Evolutionary conservation across 306 rosid genomes (phyloP).

Genomic region (Boehmeria nivea): DNA sequence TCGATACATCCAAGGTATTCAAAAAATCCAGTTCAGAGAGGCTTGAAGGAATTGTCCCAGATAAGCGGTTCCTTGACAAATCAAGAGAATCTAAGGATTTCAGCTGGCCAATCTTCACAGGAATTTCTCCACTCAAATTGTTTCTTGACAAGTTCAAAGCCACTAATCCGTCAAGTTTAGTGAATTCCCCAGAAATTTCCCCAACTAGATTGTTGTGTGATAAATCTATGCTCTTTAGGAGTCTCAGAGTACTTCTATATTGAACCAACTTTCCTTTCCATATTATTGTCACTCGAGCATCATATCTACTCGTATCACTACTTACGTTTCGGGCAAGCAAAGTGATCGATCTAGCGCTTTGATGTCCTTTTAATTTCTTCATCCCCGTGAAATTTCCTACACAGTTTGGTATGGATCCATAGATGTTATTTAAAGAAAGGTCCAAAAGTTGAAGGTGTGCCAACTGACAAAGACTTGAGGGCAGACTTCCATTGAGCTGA

Average conservation of each 20-base stretch:
- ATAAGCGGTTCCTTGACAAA: constrained; percentile 6
- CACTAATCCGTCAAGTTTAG: not conserved
- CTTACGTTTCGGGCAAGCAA: not conserved
- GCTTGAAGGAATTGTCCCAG: constrained; percentile 9
- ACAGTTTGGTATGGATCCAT: constrained; percentile 7
- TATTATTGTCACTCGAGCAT: not conserved
- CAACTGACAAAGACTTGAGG: not conserved
- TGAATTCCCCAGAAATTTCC: constrained; percentile 17
- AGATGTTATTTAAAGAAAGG: constrained; percentile 18
- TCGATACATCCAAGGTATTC: constrained; percentile 6
- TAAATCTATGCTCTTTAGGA: constrained; percentile 8
- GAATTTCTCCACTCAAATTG: constrained; percentile 5
- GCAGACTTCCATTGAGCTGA: constrained; percentile 8
- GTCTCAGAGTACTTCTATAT: not conserved
- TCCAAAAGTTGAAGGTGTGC: constrained; percentile 7
- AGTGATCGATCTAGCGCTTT: too few relatives aligned
- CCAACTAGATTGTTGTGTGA: constrained; percentile 18
- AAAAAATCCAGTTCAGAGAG: constrained; percentile 2
- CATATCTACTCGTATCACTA: not conserved
- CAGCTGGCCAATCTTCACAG: not conserved
- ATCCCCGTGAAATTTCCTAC: not conserved
- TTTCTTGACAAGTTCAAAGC: constrained; percentile 19
- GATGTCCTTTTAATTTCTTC: not conserved
- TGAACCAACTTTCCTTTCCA: constrained; percentile 3
- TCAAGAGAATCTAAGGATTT: constrained; percentile 5